A percentile compares a stretch with the other conserved stretches of the same genome.
These are phyloP conservation scores for Pythium apleroticum DNA, from an alignment of 352 stramenopile species.

Conservation along the genomic window DNA sequence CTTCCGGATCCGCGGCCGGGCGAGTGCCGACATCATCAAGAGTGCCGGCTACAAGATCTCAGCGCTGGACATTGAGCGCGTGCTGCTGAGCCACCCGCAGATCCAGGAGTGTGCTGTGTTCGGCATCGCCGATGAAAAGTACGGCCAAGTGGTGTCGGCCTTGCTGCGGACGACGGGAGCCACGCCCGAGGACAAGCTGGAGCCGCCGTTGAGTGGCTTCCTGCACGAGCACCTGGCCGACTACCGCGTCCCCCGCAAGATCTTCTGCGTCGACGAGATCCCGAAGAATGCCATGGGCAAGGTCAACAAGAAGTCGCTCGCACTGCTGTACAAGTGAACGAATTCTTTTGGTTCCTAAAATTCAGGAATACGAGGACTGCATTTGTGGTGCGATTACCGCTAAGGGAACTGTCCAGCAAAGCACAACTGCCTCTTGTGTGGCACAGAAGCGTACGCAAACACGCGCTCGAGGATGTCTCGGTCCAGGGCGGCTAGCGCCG, in stretches of 20 bases:
- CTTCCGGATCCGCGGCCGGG: slow-evolving; percentile 88
- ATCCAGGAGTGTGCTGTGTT: slow-evolving; percentile 88
- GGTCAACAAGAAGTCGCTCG: slow-evolving; percentile 92
- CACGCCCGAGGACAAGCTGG: slow-evolving; percentile 10
- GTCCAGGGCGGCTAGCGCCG: neutral
- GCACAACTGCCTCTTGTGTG: neutral
- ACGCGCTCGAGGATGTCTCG: neutral
- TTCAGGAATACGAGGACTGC: too few species aligned
- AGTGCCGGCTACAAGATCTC: slow-evolving; percentile 92
- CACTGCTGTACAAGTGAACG: slow-evolving; percentile 26
- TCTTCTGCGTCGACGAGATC: slow-evolving; percentile 81
- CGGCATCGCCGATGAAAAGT: slow-evolving; percentile 79
- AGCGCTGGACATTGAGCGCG: slow-evolving; percentile 88
- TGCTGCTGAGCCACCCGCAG: slow-evolving; percentile 78
- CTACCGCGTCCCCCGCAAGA: slow-evolving; percentile 78
- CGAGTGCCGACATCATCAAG: slow-evolving; percentile 93
- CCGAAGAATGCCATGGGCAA: slow-evolving; percentile 94
- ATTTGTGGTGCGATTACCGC: too few species aligned
- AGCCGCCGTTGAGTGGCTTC: slow-evolving; percentile 50
- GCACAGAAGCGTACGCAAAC: neutral
- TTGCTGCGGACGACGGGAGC: slow-evolving; percentile 40
- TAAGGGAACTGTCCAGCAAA: neutral
- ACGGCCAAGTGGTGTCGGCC: slow-evolving; percentile 78
- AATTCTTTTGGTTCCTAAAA: too few species aligned
- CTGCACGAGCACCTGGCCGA: slow-evolving; percentile 64